phyloP scores from a whole-genome alignment of 73 alveolate species.

The Blepharisma stoltei region DNA sequence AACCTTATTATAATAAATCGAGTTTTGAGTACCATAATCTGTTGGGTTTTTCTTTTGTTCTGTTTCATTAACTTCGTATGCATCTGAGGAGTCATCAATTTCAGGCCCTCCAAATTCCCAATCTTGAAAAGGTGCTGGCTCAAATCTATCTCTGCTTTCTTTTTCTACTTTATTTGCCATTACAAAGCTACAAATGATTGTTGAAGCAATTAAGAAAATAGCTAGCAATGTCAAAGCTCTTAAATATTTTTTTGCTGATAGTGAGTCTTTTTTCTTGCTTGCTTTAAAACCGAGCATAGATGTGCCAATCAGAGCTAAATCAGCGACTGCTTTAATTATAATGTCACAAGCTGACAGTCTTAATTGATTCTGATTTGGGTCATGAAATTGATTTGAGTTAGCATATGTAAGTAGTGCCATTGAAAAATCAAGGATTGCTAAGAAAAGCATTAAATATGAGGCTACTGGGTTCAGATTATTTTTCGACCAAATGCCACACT shows the following conservation, averaged over 20 bases:
- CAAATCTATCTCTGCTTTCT: background rate
- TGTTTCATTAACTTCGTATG: background rate
- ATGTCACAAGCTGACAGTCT: no score
- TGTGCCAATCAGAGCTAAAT: background rate
- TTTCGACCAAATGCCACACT: no score
- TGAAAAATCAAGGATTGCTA: no score
- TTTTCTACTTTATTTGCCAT: background rate
- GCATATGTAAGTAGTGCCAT: no score
- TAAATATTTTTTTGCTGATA: background rate
- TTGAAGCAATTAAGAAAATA: no score
- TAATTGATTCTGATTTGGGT: no score
- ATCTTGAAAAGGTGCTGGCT: background rate
- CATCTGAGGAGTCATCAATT: background rate
- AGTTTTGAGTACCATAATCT: background rate
- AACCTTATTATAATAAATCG: background rate
- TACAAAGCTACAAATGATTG: background rate
- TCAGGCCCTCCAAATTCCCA: background rate
- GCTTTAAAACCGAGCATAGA: background rate
- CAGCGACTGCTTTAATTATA: background rate
- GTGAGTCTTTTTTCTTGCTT: background rate
- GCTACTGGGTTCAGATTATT: no score
- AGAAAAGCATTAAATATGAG: no score
- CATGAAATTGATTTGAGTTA: no score
- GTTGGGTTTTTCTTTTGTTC: background rate
- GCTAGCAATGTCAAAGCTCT: background rate